These are phyloP conservation scores for Rhodotorula kratochvilovae DNA, from an alignment of 768 basidiomycete genomes.

Conservation along the genomic window DNA sequence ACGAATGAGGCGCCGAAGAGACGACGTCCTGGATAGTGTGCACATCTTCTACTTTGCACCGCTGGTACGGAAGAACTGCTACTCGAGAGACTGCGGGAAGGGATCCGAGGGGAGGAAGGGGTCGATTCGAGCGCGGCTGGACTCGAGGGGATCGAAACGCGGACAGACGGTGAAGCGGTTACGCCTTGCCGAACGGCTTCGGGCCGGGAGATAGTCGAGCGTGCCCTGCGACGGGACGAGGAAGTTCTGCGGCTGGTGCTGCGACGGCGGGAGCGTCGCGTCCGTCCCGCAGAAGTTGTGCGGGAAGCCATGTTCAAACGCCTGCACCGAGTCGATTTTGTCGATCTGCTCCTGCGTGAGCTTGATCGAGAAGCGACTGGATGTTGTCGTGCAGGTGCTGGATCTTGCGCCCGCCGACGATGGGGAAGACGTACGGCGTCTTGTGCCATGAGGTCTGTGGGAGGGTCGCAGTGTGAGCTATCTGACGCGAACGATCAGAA, in stretches of 20 bases:
- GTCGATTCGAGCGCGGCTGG: no score
- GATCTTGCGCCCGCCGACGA: constrained; percentile 38
- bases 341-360: constrained; percentile 74
- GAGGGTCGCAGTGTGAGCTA: background rate
- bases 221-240: background rate
- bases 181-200: background rate
- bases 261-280: background rate
- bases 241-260: background rate
- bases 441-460: constrained; percentile 1
- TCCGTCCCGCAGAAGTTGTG: constrained; percentile 7
- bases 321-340: constrained; percentile 51
- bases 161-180: no score
- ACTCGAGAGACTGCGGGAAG: no score
- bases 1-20: no score
- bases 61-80: no score
- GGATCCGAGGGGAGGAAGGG: no score
- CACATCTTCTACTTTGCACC: no score
- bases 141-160: no score
- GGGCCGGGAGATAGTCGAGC: background rate
- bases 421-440: constrained; percentile 30
- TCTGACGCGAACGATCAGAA: background rate
- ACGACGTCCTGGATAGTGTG: no score
- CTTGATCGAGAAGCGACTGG: constrained; percentile 61
- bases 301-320: constrained; percentile 68
- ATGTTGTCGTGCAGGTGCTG: constrained; percentile 49